Base-by-base conservation (phyloP, 257 asterid species). In the Lavandula angustifolia region DNA sequence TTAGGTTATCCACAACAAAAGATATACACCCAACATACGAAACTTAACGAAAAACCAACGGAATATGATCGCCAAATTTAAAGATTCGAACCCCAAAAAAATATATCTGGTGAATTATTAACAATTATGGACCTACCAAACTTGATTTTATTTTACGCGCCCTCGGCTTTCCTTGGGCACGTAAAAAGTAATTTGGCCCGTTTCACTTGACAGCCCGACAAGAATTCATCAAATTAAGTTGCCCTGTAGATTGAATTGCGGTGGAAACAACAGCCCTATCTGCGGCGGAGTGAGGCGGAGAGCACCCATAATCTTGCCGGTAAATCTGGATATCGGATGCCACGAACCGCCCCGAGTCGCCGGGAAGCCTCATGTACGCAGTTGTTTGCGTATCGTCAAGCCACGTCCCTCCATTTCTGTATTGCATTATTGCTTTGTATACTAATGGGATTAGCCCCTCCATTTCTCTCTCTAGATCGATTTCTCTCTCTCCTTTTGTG, bases 401-500 rank as follows among this genome's bases (percentile, higher is more conserved):
- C 87, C 91, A 84, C 42, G 74, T 70, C 13, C 80, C 80, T 3
- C 90, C 88, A 68, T 73, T 81, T 73, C 76, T 91, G 76, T 88
- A 87, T 50, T 91, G 95, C 62, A 86, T 74, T 34, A 91, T 85
- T 14, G 96, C 96, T 77, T 66, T 85, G 66, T 86, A 91, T 12
- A 91, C 88, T 52, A 84, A 76, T 62, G 98, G 98, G 78, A 91
- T 86, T 0, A 91, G 59, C 4, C 98, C 98, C 74, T 91, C 98
- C 98, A 91, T 91, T 3, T 78, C 29, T 37, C 18, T 68, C 11
- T 60, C 6, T 53, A 18, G 32, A 9, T 67, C 63, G 33, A 7
- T 77, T 16, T 13, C 9, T 71, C 9, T 68, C 8, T 38, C 37
- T 40, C n/a, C 32, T 16, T 40, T 17, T 33, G 46, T 32, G 17